These are phyloP conservation scores for Amesomyces nigricolor DNA, from an alignment of 2,329 filamentous ascomycete genomes.

Conservation along the genomic window DNA sequence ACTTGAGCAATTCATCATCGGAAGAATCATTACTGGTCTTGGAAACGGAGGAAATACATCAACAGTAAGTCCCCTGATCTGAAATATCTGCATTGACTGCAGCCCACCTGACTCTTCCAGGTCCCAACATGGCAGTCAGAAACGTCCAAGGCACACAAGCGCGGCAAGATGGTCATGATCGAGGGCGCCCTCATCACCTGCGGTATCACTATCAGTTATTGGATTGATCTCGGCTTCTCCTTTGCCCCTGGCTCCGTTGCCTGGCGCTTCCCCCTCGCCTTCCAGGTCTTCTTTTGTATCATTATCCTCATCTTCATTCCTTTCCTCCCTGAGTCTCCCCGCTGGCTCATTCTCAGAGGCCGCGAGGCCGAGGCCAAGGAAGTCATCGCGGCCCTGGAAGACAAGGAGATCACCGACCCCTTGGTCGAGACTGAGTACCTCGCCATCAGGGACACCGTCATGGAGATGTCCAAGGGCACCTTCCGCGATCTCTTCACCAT, in stretches of 20 bases:
- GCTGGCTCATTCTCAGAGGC: conserved; percentile 38
- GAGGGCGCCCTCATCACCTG: conserved; percentile 21
- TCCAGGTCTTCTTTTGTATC: conserved; percentile 41
- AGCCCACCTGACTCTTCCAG: neutral
- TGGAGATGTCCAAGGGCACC: conserved; percentile 20
- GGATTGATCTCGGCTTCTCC: conserved; percentile 17
- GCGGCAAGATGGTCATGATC: conserved; percentile 23
- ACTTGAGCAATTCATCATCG: conserved; percentile 40
- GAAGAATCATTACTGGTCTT: conserved; percentile 37
- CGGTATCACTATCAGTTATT: conserved; percentile 21
- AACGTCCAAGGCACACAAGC: conserved; percentile 31
- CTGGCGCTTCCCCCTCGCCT: conserved; percentile 49
- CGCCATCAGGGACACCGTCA: conserved; percentile 19
- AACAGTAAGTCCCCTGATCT: neutral
- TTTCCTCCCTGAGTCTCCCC: conserved; percentile 48
- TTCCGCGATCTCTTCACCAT: conserved; percentile 25
- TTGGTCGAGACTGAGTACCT: conserved; percentile 14
- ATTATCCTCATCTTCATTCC: conserved; percentile 40
- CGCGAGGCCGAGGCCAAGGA: conserved; percentile 17
- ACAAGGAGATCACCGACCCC: conserved; percentile 7
- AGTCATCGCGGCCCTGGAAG: conserved; percentile 17
- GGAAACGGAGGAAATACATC: conserved; percentile 18
- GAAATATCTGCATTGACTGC: neutral
- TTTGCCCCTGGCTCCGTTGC: conserved; percentile 35
- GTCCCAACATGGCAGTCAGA: conserved; percentile 36